Percentiles rank a stretch among this genome's conserved stretches.
These are phyloP conservation scores for Centella asiatica DNA, from an alignment of 129 eudicot genomes.

Conservation along the genomic window DNA sequence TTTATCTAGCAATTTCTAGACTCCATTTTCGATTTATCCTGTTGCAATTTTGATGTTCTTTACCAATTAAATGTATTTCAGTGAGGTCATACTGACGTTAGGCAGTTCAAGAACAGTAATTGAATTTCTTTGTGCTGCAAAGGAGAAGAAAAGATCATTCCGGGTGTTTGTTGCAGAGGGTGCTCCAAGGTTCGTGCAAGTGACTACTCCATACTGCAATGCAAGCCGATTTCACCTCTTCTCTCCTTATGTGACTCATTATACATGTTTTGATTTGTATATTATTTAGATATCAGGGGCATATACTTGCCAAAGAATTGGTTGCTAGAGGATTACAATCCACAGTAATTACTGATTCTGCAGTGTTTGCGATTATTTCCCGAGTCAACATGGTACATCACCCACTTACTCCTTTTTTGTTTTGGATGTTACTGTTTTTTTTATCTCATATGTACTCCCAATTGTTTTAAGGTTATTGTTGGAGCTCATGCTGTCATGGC, in stretches of 20 bases:
- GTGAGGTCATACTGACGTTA: slow-evolving; percentile 95
- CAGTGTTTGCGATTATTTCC: slow-evolving; percentile 97
- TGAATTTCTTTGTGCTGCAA: slow-evolving; percentile 94
- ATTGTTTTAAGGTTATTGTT: slow-evolving; percentile 65
- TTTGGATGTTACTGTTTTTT: not conserved
- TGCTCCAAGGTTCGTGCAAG: slow-evolving; percentile 72
- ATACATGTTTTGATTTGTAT: slow-evolving; percentile 1
- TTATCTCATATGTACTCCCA: not conserved
- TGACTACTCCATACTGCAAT: slow-evolving; percentile 3
- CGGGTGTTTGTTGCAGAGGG: slow-evolving; percentile 99
- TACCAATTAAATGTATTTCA: slow-evolving; percentile 27
- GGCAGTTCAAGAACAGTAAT: slow-evolving; percentile 85
- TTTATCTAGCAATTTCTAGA: no score
- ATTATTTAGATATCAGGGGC: slow-evolving; percentile 74
- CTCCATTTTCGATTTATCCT: no score
- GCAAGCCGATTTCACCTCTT: not conserved
- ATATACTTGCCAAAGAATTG: slow-evolving; percentile 85
- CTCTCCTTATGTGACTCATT: not conserved
- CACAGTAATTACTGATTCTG: slow-evolving; percentile 91
- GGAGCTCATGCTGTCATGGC: slow-evolving; percentile 99
- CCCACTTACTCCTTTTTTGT: not conserved
- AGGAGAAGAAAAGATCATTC: slow-evolving; percentile 88
- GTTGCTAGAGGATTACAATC: slow-evolving; percentile 81
- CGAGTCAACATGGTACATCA: slow-evolving; percentile 81
- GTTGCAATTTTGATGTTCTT: no score